Conservation (phyloP, 257 asterid genomes). For the Nicotiana tomentosiformis region DNA sequence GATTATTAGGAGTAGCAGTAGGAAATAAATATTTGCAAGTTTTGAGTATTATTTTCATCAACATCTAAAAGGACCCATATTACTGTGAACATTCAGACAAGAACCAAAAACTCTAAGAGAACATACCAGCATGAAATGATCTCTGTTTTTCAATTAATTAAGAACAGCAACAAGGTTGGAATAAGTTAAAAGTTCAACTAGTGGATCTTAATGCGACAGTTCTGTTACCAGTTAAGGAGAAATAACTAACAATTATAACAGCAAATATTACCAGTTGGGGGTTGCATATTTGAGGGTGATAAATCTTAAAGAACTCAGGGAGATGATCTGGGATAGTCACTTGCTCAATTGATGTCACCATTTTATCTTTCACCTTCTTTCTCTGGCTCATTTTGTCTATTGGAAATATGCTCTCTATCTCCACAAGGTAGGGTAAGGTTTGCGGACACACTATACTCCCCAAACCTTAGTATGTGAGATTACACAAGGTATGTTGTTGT, state of each 20-base stretch:
- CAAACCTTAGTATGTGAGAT: no score
- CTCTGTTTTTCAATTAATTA: not conserved
- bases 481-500: no score
- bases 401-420: no score
- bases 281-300: slow-evolving; percentile 6
- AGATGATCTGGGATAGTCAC: not conserved
- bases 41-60: no score
- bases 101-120: no score
- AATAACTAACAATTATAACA: no score
- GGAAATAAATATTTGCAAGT: not conserved
- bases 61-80: no score
- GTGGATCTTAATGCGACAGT: no score
- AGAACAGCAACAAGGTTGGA: not conserved
- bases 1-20: not conserved
- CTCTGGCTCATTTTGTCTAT: not conserved
- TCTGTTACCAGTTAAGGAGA: no score
- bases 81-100: no score
- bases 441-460: no score
- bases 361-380: not conserved
- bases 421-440: no score
- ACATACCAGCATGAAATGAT: not conserved
- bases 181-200: not conserved
- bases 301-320: slow-evolving; percentile 9
- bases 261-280: not conserved
- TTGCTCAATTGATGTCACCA: not conserved